Evolutionary conservation across 106 monocot genomes (phyloP).

Genomic region (Posidonia australis): DNA sequence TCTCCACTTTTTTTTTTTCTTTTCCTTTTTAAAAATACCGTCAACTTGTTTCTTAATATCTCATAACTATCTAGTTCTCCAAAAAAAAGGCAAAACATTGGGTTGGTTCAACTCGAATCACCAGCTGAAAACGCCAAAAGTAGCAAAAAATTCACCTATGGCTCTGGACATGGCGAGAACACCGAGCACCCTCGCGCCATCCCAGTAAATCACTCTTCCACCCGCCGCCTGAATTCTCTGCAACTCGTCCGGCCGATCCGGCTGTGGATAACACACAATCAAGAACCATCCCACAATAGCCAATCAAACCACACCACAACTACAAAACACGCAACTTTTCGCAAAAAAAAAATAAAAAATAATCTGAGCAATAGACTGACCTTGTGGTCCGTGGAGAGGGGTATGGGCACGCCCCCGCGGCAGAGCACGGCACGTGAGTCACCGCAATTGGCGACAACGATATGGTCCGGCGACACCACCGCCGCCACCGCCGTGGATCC

Average conservation of each 20-base stretch:
- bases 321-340: too few relatives aligned
- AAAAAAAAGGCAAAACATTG: too few relatives aligned
- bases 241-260: constrained; percentile 72
- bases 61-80: too few relatives aligned
- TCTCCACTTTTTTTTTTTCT: too few relatives aligned
- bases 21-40: too few relatives aligned
- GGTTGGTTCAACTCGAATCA: not conserved
- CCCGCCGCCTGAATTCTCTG: constrained; percentile 49
- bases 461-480: constrained; percentile 8
- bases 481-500: constrained; percentile 82
- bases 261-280: constrained; percentile 23
- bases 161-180: constrained; percentile 84
- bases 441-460: constrained; percentile 38
- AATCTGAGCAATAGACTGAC: constrained; percentile 9
- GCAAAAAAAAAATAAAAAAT: not conserved
- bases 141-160: constrained; percentile 19
- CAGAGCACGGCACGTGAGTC: constrained; percentile 80
- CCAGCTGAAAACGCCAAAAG: not conserved
- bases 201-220: constrained; percentile 71
- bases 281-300: not conserved
- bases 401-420: constrained; percentile 39
- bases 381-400: constrained; percentile 82
- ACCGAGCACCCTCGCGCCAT: constrained; percentile 59
- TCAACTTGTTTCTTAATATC: too few relatives aligned
- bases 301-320: not conserved